A percentile compares a stretch with the other conserved stretches of the same genome.
phyloP scores from a whole-genome alignment of 805 yeast species.

The Lipomyces sp. region DNA sequence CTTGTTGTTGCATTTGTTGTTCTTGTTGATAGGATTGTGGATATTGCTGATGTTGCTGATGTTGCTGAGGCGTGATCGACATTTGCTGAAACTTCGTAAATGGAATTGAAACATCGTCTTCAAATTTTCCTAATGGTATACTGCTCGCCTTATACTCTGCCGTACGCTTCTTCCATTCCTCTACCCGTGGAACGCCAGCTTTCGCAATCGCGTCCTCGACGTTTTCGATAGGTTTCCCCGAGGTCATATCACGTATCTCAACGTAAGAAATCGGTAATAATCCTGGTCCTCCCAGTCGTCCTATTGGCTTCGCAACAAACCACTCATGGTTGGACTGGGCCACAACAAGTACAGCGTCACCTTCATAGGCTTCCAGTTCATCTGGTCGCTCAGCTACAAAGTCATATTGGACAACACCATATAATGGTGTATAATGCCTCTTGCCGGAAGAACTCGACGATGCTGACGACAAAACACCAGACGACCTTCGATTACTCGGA shows the following conservation, averaged over 20 bases:
- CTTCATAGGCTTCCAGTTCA: conserved; percentile 81
- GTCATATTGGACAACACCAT: conserved; percentile 85
- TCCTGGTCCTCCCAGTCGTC: conserved; percentile 92
- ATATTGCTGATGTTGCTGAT: conserved; percentile 8
- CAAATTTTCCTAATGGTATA: conserved; percentile 69
- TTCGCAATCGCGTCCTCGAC: conserved; percentile 62
- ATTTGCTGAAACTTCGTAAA: conserved; percentile 29
- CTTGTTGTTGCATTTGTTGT: neutral
- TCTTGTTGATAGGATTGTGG: conserved; percentile 14
- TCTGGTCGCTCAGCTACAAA: conserved; percentile 82
- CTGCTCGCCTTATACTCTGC: conserved; percentile 92
- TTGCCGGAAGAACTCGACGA: conserved; percentile 28
- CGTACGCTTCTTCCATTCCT: conserved; percentile 90
- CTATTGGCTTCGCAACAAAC: conserved; percentile 97
- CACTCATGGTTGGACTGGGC: conserved; percentile 97
- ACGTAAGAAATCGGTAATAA: conserved; percentile 91
- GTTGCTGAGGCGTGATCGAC: conserved; percentile 17
- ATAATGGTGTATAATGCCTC: conserved; percentile 53
- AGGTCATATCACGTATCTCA: conserved; percentile 76
- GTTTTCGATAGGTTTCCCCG: conserved; percentile 63
- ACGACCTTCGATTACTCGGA: conserved; percentile 18
- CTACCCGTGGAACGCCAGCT: conserved; percentile 86
- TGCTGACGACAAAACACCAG: conserved; percentile 26
- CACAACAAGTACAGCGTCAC: conserved; percentile 88
- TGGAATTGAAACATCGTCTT: conserved; percentile 43